Evolutionary conservation across 176 grass and related monocot genomes (phyloP).

Genomic region (Triticum turgidum): DNA sequence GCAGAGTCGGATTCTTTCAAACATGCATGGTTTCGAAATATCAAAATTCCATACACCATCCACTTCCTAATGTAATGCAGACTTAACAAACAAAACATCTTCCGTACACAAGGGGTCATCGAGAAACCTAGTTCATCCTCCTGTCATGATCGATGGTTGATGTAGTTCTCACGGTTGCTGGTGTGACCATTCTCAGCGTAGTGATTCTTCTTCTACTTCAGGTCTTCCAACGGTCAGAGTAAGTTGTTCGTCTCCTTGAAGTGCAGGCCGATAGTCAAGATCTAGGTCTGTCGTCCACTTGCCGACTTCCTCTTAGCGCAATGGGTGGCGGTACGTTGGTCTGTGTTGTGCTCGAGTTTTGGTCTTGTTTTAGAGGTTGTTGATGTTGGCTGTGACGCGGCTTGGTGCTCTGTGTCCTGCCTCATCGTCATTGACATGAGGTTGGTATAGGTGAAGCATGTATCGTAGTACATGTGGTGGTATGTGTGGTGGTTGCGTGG

Average conservation of each 20-base stretch:
- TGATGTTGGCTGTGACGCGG: too few relatives aligned
- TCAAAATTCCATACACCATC: slow-evolving; percentile 48
- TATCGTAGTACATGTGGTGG: too few relatives aligned
- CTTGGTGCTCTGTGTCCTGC: too few relatives aligned
- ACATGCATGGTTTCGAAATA: slow-evolving; percentile 22
- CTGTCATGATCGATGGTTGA: slow-evolving; percentile 61
- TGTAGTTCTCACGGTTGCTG: slow-evolving; percentile 70
- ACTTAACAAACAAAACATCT: background rate
- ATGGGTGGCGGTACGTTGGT: too few relatives aligned
- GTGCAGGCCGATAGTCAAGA: slow-evolving; percentile 61
- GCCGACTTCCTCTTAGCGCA: too few relatives aligned
- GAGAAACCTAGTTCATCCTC: slow-evolving; percentile 50
- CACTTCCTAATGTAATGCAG: slow-evolving; percentile 15
- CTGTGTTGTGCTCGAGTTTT: too few relatives aligned
- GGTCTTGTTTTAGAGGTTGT: too few relatives aligned
- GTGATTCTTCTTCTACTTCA: slow-evolving; percentile 65
- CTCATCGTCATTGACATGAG: too few relatives aligned
- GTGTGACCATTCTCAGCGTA: slow-evolving; percentile 51
- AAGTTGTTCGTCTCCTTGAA: slow-evolving; percentile 75
- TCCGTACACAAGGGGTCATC: background rate
- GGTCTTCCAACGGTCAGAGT: slow-evolving; percentile 65
- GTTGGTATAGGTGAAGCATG: too few relatives aligned
- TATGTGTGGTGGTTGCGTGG: too few relatives aligned
- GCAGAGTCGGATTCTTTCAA: background rate
- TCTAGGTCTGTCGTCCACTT: background rate